Conservation (phyloP, 192 early-diverging fungal species). For the Umbelopsis sp. region DNA sequence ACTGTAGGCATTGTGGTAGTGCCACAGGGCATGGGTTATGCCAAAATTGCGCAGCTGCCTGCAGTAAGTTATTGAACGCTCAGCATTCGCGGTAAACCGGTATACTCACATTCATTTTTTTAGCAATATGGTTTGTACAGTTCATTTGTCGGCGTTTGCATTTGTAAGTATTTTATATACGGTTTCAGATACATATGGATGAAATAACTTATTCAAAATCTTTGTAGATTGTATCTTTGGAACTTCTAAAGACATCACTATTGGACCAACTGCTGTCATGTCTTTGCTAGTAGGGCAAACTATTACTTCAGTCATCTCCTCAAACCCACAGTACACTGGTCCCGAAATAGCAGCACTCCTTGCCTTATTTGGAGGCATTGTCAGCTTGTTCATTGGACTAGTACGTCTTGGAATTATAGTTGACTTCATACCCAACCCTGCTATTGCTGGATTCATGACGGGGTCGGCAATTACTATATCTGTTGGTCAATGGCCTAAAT, state of each 20-base stretch:
- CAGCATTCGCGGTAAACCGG: not conserved
- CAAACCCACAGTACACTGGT: slow-evolving; percentile 72
- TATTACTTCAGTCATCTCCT: slow-evolving; percentile 37
- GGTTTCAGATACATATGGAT: not conserved
- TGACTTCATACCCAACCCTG: slow-evolving; percentile 84
- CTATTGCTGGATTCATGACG: slow-evolving; percentile 86
- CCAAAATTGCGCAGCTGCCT: slow-evolving; percentile 67
- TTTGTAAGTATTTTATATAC: slow-evolving; percentile 34
- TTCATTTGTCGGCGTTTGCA: slow-evolving; percentile 63
- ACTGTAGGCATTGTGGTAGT: slow-evolving; percentile 77
- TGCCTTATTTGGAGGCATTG: slow-evolving; percentile 74
- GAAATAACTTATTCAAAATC: too few species aligned
- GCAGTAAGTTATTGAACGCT: slow-evolving; percentile 18
- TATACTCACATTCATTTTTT: not conserved
- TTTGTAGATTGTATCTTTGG: slow-evolving; percentile 59
- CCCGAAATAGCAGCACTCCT: slow-evolving; percentile 62
- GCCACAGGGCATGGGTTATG: slow-evolving; percentile 73
- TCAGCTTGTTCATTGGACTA: slow-evolving; percentile 73
- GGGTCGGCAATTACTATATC: slow-evolving; percentile 81
- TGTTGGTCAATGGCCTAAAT: slow-evolving; percentile 67
- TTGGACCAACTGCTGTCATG: slow-evolving; percentile 81
- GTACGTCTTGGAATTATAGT: slow-evolving; percentile 85
- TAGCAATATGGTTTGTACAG: slow-evolving; percentile 72
- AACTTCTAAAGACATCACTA: slow-evolving; percentile 71
- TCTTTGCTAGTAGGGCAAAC: slow-evolving; percentile 79